Evolutionary conservation across 768 basidiomycete genomes (phyloP), one percentile per base, ranked within the genome.

Genomic region (Tricholoma matsutake): DNA sequence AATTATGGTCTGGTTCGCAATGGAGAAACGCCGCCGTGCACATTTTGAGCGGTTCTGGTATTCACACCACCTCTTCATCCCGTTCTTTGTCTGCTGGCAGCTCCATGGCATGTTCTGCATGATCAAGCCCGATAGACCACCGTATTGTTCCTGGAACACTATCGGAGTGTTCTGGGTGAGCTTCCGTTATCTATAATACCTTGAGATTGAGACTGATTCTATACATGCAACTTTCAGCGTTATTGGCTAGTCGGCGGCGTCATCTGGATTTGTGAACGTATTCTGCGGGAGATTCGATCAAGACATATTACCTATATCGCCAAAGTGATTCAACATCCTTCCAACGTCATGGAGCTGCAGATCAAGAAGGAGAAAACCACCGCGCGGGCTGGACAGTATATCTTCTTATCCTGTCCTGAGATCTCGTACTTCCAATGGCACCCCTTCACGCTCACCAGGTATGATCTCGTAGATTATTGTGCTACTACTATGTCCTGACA

Each of bases 391-490:
- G 94, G 94, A 18, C 92, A 96, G 72, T 98, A 97, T 74, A 92
- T 98, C 72, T 95, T 96, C 80, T 74, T 97, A 54, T 88, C 80
- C 64, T 94, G 92, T 76, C 96, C 95, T 8, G 91, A 94, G 74
- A 80, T 98, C 51, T 93, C 90, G 18, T 96, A 94, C 78, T 96
- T 90, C 81, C 94, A 97, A 72, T 98, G 94, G 91, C 96, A 98
- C 70, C 94, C 95, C 8, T 97, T 97, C 82, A 96, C 95, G 14
- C 84, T 97, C 62, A 96, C 94, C 34, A 89, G 87, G 87, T 86
- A 56, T 18, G 75, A 72, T 18, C 14, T 51, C 22, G 11, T 56
- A n/a, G 53, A 59, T 32, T 39, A 54, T 25, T 53, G 14, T 39
- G 55, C 31, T n/a, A 35, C n/a, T 11, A 11, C 58, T n/a, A n/a